Evolutionary conservation across 805 yeast species (phyloP), one percentile per base, ranked within the genome.

Genomic region (Starmerella cellae): DNA sequence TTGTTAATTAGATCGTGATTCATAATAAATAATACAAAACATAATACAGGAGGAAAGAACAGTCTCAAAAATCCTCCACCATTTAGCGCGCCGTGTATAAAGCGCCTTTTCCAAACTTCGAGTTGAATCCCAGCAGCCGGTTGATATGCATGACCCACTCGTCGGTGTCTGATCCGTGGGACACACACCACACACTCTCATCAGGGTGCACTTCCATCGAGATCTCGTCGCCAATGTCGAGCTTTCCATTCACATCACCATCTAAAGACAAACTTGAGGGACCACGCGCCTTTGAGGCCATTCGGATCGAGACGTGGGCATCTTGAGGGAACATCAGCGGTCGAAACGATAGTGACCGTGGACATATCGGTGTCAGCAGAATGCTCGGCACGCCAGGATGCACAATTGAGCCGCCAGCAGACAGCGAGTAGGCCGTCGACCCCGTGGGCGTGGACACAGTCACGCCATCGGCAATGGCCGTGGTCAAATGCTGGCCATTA

Each of bases 121-220:
- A 76, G 58, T 87, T 87, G 68, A 87, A 87, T 2, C 96, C 95
- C 35, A 87, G 62, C 45, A 87, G 68, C 52, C 82, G 87, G 55
- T 87, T 88, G 42, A 88, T 76, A 27, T 94, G 94, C 44, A 72
- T 73, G 2, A 87, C 85, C 97, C 97, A 88, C 57, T 88, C 96
- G 50, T 80, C 79, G 48, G 78, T 83, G 6, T 79, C 70, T 2
- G 52, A 43, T 13, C 46, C 45, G 46, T 76, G 71, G 0, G 94
- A 82, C 3, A 88, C 78, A 61, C 96, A 87, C 77, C 91, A 85
- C 14, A 87, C 76, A 1, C 95, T 94, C 14, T 46, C 50, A 36
- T 48, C 60, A 34, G 47, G 45, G 34, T 52, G 55, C 5, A 56
- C 39, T 37, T 54, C 54, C n/a, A 60, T 55, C 23, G 51, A 43